Conservation (phyloP, 2,329 filamentous ascomycete genomes). For the Talaromyces sp. region DNA sequence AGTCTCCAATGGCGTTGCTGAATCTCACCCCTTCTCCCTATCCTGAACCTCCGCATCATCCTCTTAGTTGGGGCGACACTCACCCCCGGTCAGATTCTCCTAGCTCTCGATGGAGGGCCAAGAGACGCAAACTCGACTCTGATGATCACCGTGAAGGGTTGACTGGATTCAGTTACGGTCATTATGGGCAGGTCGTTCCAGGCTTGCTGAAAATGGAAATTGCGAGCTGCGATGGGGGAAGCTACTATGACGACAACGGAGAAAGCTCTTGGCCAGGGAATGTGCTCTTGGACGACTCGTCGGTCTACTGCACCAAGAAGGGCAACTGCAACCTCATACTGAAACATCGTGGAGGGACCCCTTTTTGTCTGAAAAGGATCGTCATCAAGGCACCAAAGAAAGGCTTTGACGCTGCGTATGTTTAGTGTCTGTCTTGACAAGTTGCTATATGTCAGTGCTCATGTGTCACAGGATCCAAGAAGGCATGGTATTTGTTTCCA, state of each 20-base stretch:
- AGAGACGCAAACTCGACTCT: constrained; percentile 65
- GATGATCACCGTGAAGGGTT: constrained; percentile 47
- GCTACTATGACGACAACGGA: constrained; percentile 52
- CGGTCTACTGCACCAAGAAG: constrained; percentile 87
- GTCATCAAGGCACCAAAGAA: constrained; percentile 77
- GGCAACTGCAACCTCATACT: constrained; percentile 82
- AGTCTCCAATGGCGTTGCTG: constrained; percentile 15
- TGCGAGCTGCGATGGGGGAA: constrained; percentile 79
- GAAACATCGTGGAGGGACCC: constrained; percentile 69
- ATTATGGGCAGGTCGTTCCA: constrained; percentile 78
- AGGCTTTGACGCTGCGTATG: constrained; percentile 82
- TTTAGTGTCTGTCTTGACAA: constrained; percentile 17
- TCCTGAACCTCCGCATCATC: not conserved
- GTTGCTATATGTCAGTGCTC: not conserved
- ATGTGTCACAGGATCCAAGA: constrained; percentile 64
- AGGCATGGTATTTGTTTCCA: constrained; percentile 86
- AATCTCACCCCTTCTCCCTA: not conserved
- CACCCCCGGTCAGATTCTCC: constrained; percentile 6
- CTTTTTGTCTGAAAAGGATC: constrained; percentile 78
- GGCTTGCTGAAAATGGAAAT: constrained; percentile 81
- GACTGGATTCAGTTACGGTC: constrained; percentile 70
- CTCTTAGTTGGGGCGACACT: not conserved
- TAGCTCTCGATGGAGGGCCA: constrained; percentile 45
- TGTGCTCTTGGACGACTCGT: constrained; percentile 72
- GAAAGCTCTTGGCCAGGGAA: constrained; percentile 66